These are phyloP conservation scores for Saksenaea vasiformis DNA, from an alignment of 371 early-diverging fungal genomes.

Conservation along the genomic window DNA sequence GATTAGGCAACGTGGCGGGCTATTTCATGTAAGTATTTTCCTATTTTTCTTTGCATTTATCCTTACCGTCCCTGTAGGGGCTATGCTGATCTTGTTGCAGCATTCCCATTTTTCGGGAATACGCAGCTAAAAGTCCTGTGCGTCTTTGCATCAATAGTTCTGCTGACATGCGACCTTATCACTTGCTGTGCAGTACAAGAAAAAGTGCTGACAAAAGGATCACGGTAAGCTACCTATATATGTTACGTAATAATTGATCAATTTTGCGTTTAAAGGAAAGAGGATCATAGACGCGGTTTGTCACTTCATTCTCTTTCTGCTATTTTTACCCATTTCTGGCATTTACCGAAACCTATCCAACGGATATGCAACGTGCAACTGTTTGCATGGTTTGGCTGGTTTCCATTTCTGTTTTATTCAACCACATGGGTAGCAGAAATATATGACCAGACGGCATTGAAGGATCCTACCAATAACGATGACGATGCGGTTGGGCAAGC, in stretches of 20 bases:
- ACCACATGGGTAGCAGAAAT: conserved; percentile 80
- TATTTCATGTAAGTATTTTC: conserved; percentile 68
- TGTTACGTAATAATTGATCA: neutral
- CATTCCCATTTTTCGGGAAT: conserved; percentile 76
- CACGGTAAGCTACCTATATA: conserved; percentile 19
- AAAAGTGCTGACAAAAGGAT: conserved; percentile 31
- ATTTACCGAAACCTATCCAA: conserved; percentile 73
- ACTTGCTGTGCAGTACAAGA: conserved; percentile 74
- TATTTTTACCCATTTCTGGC: conserved; percentile 45
- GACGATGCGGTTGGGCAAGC: conserved; percentile 64
- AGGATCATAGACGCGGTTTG: conserved; percentile 10
- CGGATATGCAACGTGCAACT: conserved; percentile 87
- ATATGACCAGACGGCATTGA: conserved; percentile 29
- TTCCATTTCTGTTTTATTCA: conserved; percentile 92
- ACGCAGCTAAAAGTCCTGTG: conserved; percentile 85
- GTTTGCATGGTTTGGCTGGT: conserved; percentile 96
- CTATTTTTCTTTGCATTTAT: neutral
- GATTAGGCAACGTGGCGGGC: conserved; percentile 84
- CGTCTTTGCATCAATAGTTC: conserved; percentile 66
- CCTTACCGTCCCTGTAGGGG: conserved; percentile 50
- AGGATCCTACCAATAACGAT: conserved; percentile 14
- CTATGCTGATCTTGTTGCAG: conserved; percentile 70
- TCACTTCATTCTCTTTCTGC: conserved; percentile 33
- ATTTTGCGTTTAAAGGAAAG: neutral
- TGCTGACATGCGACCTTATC: conserved; percentile 60